Percentiles rank a stretch among this genome's conserved stretches.
These are phyloP conservation scores for Globisporangium alternatum DNA, from an alignment of 352 stramenopile species.

Conservation along the genomic window DNA sequence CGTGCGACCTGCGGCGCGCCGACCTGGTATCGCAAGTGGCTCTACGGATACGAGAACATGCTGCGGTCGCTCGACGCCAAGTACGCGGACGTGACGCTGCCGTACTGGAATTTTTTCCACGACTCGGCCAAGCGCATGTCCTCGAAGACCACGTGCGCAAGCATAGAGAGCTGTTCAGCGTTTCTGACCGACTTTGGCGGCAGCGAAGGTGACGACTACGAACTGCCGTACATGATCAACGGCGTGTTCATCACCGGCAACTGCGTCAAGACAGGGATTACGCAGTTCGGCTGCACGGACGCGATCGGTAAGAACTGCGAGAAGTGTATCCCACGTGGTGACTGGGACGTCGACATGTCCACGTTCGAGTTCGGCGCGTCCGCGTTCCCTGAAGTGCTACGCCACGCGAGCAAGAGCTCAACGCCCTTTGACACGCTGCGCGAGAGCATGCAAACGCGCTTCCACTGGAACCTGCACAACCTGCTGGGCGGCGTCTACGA, in stretches of 20 bases:
- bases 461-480: constrained; percentile 43
- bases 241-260: constrained; percentile 40
- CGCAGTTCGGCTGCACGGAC: constrained; percentile 39
- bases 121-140: constrained; percentile 54
- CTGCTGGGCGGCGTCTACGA: constrained; percentile 36
- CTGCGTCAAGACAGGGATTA: constrained; percentile 53
- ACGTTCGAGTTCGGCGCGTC: constrained; percentile 67
- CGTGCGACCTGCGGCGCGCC: constrained; percentile 46
- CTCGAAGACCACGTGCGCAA: no score
- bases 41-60: constrained; percentile 74
- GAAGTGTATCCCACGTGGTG: constrained; percentile 56
- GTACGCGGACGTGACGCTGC: constrained; percentile 51
- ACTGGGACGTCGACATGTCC: constrained; percentile 60
- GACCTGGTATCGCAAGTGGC: constrained; percentile 66
- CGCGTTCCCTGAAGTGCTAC: constrained; percentile 57
- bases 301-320: constrained; percentile 36
- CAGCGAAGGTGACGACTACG: constrained; percentile 32
- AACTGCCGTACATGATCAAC: constrained; percentile 22
- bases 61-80: constrained; percentile 40
- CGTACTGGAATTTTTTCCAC: constrained; percentile 67
- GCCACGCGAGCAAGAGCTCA: constrained; percentile 30
- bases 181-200: constrained; percentile 60
- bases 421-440: constrained; percentile 34
- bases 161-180: constrained; percentile 39
- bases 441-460: constrained; percentile 29